Evolutionary conservation across 2,329 filamentous ascomycete genomes (phyloP), one percentile per base, ranked within the genome.

Genomic region (Aureobasidium sp.): DNA sequence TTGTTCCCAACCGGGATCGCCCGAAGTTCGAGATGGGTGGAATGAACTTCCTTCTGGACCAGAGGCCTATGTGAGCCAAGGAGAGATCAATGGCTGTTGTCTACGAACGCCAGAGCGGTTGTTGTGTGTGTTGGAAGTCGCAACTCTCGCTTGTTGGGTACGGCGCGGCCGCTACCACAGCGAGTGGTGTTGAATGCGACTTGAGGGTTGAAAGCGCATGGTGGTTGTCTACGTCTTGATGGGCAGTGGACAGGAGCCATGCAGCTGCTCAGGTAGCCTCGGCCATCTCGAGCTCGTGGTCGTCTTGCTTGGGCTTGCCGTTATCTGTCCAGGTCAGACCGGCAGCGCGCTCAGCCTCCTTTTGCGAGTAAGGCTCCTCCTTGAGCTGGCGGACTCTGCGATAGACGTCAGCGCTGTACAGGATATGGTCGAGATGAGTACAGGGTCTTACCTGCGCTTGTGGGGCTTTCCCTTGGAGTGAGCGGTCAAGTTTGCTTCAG

Each of bases 401-500:
- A 47, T n/a, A 27, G 3, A 25, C 17, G 35, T 57, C 37, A 61
- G 53, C 13, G 9, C 9, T 17, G 25, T 13, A 21, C 35, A 38
- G 7, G 21, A 21, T 6, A 23, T 21, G 19, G 4, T 62, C 19
- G 5, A 21, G 19, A 15, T 13, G 0, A 4, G 2, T 5, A 19
- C 15, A 1, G 10, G 19, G 53, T 69, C 74, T 65, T 70, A 90
- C 89, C 88, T 88, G 78, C 91, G 84, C 82, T 92, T 96, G 76
- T 99, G 94, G 65, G 89, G 90, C 77, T 96, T 99, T 67, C 90
- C 90, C 73, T 88, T 90, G 61, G 80, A 80, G 75, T 99, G 94
- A 29, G 83, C 80, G 37, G 81, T 79, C 61, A 95, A 78, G 67
- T 89, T 95, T 67, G 82, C 74, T 66, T 94, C 88, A 53, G 85